These are phyloP conservation scores for Hypoxylon fuscum DNA, from an alignment of 495 filamentous ascomycete genomes.

Conservation along the genomic window DNA sequence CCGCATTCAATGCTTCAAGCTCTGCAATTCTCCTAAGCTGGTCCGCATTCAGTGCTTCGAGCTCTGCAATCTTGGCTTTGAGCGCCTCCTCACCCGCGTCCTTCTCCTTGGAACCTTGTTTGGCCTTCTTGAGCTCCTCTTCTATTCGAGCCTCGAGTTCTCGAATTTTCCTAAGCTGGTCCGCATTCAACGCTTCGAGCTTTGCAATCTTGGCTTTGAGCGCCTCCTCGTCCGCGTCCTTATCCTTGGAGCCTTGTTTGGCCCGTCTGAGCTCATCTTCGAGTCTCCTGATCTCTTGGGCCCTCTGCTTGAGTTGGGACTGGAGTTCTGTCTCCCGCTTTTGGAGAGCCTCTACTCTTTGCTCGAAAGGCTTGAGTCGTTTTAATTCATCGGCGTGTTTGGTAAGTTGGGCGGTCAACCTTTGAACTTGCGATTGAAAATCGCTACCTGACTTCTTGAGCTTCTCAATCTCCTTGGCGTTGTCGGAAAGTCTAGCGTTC, in stretches of 20 bases:
- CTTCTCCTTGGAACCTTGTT: not conserved
- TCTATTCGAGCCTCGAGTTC: too few relatives aligned
- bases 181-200: too few relatives aligned
- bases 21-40: too few relatives aligned
- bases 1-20: too few relatives aligned
- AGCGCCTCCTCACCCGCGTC: not conserved
- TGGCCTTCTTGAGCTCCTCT: not conserved
- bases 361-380: not conserved
- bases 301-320: conserved; percentile 10
- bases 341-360: not conserved
- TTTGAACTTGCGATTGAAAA: too few relatives aligned
- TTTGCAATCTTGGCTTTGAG: not conserved
- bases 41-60: too few relatives aligned
- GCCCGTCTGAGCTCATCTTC: not conserved
- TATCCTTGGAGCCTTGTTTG: not conserved
- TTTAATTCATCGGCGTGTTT: conserved; percentile 2
- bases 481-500: too few relatives aligned
- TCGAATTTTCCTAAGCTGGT: too few relatives aligned
- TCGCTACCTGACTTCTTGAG: too few relatives aligned
- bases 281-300: conserved; percentile 1
- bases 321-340: conserved; percentile 20
- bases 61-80: too few relatives aligned
- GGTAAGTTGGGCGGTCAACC: not conserved
- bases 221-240: not conserved
- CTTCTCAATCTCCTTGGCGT: too few relatives aligned